Conservation (phyloP, 2,329 filamentous ascomycete genomes). For the Setomelanomma holmii region DNA sequence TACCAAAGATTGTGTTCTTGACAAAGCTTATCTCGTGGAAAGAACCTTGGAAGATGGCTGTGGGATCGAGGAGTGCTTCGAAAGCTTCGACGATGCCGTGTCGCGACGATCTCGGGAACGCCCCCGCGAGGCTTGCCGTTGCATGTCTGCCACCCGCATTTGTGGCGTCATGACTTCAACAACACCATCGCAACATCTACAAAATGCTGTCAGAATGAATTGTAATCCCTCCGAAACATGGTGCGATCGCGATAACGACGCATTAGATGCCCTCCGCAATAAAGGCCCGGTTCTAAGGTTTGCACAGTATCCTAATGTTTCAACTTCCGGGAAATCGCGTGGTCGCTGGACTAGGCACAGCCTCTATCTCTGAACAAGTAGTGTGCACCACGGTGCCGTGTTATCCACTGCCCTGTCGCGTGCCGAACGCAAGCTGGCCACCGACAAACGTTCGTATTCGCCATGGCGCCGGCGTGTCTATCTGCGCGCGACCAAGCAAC, state of each 20-base stretch:
- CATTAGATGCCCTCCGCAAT: neutral
- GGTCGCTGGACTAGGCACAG: neutral
- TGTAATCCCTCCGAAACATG: neutral
- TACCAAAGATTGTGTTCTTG: too few species aligned
- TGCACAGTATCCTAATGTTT: too few species aligned
- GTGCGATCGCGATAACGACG: neutral
- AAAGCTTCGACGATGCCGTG: neutral
- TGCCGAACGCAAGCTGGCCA: neutral
- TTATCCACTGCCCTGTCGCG: neutral
- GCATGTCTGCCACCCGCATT: neutral
- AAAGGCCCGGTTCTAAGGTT: neutral
- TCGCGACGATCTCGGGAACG: neutral
- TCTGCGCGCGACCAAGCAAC: slow-evolving; percentile 18
- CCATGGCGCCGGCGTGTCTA: neutral
- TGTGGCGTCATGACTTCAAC: neutral
- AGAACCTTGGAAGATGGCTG: too few species aligned
- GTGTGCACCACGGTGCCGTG: neutral
- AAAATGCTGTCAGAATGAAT: neutral
- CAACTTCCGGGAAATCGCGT: too few species aligned
- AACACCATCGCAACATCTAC: neutral
- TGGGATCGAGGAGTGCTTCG: neutral
- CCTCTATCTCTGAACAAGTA: too few species aligned
- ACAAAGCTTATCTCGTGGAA: too few species aligned
- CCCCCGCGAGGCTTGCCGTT: too few species aligned
- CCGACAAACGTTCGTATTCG: neutral